These are phyloP conservation scores for Asterionellopsis glacialis DNA, from an alignment of 108 stramenopile genomes.

Conservation along the genomic window DNA sequence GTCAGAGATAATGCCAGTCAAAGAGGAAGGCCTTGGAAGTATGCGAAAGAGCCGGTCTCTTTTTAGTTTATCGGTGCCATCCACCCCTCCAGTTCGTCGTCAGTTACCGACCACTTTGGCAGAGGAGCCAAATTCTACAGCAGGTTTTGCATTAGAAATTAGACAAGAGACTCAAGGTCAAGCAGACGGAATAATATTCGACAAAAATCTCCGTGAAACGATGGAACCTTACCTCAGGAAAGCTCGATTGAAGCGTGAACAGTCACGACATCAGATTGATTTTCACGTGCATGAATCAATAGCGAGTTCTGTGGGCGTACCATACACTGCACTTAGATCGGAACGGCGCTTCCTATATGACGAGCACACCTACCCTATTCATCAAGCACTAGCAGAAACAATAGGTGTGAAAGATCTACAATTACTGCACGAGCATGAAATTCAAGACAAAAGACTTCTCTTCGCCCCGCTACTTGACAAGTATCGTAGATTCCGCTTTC, in stretches of 20 bases:
- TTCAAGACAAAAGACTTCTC: slow-evolving; percentile 29
- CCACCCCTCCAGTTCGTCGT: too few relatives aligned
- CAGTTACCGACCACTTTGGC: too few relatives aligned
- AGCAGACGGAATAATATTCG: slow-evolving; percentile 12
- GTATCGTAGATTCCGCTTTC: slow-evolving; percentile 39
- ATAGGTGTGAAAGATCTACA: slow-evolving; percentile 52
- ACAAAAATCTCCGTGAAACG: slow-evolving; percentile 8
- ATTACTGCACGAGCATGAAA: slow-evolving; percentile 41
- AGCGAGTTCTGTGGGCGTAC: slow-evolving; percentile 58
- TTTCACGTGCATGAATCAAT: slow-evolving; percentile 29
- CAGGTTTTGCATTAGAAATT: too few relatives aligned
- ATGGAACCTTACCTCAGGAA: slow-evolving; percentile 35
- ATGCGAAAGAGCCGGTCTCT: too few relatives aligned
- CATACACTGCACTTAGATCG: slow-evolving; percentile 49
- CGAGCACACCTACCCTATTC: slow-evolving; percentile 52
- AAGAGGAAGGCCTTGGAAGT: too few relatives aligned
- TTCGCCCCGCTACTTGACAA: slow-evolving; percentile 37
- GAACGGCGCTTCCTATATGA: slow-evolving; percentile 69
- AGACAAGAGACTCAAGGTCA: too few relatives aligned
- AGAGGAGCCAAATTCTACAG: too few relatives aligned
- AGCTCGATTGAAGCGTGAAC: slow-evolving; percentile 25
- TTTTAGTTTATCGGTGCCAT: too few relatives aligned
- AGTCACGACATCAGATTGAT: slow-evolving; percentile 2
- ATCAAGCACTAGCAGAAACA: slow-evolving; percentile 50
- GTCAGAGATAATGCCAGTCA: too few relatives aligned